These are phyloP conservation scores for Tricholoma sp. DNA, from an alignment of 768 basidiomycete genomes.

Conservation along the genomic window DNA sequence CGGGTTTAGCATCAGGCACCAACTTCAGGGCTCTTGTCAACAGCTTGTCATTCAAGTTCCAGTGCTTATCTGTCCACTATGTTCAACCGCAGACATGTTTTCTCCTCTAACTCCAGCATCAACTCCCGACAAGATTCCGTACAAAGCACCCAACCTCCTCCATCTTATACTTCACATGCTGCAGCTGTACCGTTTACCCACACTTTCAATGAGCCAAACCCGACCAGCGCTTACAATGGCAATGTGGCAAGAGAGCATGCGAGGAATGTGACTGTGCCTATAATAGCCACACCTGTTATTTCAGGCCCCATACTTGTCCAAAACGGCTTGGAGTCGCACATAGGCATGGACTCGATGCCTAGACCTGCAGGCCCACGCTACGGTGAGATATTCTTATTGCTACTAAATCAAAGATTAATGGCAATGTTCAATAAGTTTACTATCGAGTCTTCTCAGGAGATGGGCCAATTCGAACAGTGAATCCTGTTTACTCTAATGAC, in stretches of 20 bases:
- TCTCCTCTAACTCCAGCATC: background rate
- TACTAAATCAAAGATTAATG: background rate
- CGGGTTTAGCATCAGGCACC: too few species aligned
- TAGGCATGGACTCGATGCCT: background rate
- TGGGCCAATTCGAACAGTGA: background rate
- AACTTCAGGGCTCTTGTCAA: too few species aligned
- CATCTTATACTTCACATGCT: background rate
- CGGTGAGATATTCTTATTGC: background rate
- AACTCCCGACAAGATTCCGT: background rate
- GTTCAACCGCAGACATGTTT: background rate
- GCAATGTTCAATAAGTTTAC: background rate
- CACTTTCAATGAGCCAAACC: background rate
- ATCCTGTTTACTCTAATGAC: background rate
- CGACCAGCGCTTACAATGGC: too few species aligned
- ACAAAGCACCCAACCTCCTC: background rate
- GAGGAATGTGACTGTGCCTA: background rate
- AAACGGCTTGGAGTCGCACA: too few species aligned
- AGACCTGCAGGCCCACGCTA: too few species aligned
- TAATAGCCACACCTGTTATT: background rate
- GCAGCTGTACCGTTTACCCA: too few species aligned
- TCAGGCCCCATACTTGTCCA: background rate
- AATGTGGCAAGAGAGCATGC: background rate
- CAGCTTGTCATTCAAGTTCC: too few species aligned
- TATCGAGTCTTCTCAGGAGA: background rate
- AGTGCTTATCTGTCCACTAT: too few species aligned